Evolutionary conservation across 208 protist species (phyloP).

Genomic region (Leishmania turanica): DNA sequence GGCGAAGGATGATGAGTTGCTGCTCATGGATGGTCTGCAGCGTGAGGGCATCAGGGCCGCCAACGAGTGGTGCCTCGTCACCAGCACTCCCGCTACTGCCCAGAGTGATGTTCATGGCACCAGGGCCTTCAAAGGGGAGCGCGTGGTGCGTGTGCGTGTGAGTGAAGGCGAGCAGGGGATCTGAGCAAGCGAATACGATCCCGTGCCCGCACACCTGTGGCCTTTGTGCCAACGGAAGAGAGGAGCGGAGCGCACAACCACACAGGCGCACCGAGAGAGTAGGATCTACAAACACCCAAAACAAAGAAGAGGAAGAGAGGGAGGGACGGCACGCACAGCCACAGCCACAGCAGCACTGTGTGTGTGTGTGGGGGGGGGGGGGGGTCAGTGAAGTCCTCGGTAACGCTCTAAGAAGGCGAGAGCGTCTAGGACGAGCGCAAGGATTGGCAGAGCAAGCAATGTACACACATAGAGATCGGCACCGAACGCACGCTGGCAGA

Average conservation of each 20-base stretch:
- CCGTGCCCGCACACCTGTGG: neutral
- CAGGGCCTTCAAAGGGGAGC: neutral
- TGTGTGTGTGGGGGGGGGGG: neutral
- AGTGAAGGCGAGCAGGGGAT: neutral
- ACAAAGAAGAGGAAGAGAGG: neutral
- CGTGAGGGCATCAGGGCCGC: conserved; percentile 31
- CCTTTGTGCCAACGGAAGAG: neutral
- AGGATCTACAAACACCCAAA: neutral
- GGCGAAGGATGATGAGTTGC: conserved; percentile 64
- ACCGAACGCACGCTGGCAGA: neutral
- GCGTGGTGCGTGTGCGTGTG: neutral
- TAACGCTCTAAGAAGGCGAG: neutral
- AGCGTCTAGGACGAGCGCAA: neutral
- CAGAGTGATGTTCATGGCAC: neutral
- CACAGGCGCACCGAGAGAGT: neutral
- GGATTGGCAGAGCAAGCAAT: neutral
- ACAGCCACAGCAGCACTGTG: neutral
- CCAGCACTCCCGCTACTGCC: neutral
- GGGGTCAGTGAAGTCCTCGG: neutral
- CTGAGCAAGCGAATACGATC: neutral
- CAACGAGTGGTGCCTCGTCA: neutral
- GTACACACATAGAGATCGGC: neutral
- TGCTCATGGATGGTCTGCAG: conserved; percentile 75
- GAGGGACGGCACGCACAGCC: neutral
- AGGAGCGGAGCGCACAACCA: neutral